Percentiles rank a stretch among this genome's conserved stretches.
Conservation (phyloP, 192 early-diverging fungal species). For the Cladochytrium replicatum region DNA sequence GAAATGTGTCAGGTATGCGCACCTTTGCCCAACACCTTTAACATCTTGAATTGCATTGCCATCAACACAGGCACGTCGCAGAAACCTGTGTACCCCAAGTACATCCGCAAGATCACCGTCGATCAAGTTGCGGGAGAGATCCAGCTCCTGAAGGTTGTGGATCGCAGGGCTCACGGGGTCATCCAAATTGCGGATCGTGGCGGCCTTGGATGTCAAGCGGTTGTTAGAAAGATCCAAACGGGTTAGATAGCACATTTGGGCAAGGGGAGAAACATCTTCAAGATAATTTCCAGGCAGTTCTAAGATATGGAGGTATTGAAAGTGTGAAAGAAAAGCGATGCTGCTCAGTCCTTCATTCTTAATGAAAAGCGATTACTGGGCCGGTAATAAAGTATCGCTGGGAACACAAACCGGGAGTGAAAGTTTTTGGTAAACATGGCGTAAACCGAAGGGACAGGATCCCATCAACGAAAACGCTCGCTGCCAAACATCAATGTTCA, state of each 20-base stretch:
- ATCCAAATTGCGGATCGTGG: conserved; percentile 41
- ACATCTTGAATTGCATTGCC: conserved; percentile 26
- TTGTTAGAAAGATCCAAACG: conserved; percentile 45
- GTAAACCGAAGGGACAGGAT: too few species aligned
- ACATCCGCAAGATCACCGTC: conserved; percentile 17
- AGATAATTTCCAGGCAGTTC: conserved; percentile 38
- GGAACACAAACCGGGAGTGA: conserved; percentile 26
- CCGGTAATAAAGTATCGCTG: neutral
- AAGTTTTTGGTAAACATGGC: conserved; percentile 32
- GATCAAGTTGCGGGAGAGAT: conserved; percentile 44
- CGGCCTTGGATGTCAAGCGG: conserved; percentile 21
- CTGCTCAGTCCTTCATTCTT: conserved; percentile 23
- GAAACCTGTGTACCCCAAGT: conserved; percentile 35
- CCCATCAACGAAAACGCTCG: too few species aligned
- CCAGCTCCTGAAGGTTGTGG: conserved; percentile 41
- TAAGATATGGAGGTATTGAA: conserved; percentile 29
- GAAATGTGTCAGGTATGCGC: conserved; percentile 32
- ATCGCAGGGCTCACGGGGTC: conserved; percentile 26
- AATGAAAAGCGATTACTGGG: neutral
- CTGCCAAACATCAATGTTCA: too few species aligned
- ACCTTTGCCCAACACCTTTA: conserved; percentile 24
- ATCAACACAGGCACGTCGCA: conserved; percentile 31
- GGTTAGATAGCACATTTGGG: conserved; percentile 29
- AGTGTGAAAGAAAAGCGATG: conserved; percentile 25
- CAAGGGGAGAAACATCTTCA: conserved; percentile 24